Conservation (phyloP, 306 rosid genomes). For the Gastrolobium bilobum region DNA sequence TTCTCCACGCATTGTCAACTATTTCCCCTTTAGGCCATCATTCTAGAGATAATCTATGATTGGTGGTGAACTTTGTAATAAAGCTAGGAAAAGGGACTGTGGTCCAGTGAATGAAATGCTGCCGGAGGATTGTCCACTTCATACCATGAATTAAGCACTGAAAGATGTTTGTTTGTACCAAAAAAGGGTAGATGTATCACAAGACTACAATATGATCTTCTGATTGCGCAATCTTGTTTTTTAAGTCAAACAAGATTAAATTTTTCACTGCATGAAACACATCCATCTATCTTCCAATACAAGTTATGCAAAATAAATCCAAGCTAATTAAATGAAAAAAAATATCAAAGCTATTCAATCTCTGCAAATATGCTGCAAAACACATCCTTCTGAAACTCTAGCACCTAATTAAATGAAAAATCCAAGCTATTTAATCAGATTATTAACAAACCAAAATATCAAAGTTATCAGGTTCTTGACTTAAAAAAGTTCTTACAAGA, state of each 20-base stretch:
- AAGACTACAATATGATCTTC: slow-evolving; percentile 70
- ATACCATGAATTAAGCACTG: slow-evolving; percentile 77
- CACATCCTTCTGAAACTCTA: too few species aligned
- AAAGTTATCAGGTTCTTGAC: background rate
- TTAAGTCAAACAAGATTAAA: slow-evolving; percentile 74
- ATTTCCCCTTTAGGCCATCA: background rate
- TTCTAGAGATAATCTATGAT: background rate
- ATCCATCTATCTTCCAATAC: slow-evolving; percentile 78
- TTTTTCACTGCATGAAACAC: slow-evolving; percentile 66
- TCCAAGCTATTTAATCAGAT: slow-evolving; percentile 8
- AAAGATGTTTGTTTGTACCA: slow-evolving; percentile 78
- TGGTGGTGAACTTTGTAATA: background rate
- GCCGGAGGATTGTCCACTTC: slow-evolving; percentile 73
- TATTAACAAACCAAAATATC: slow-evolving; percentile 5
- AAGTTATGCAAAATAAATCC: slow-evolving; percentile 80
- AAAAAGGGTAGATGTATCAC: slow-evolving; percentile 76
- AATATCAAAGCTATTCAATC: slow-evolving; percentile 17
- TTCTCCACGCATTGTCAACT: background rate
- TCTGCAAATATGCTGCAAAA: too few species aligned
- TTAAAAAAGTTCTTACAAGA: slow-evolving; percentile 59
- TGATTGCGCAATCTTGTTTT: slow-evolving; percentile 77
- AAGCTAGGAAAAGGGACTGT: background rate
- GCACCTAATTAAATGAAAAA: background rate
- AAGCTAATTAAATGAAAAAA: slow-evolving; percentile 55
- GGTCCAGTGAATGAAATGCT: slow-evolving; percentile 49